phyloP scores from a whole-genome alignment of 164 flowering plant genomes.

The Kingdonia uniflora region DNA sequence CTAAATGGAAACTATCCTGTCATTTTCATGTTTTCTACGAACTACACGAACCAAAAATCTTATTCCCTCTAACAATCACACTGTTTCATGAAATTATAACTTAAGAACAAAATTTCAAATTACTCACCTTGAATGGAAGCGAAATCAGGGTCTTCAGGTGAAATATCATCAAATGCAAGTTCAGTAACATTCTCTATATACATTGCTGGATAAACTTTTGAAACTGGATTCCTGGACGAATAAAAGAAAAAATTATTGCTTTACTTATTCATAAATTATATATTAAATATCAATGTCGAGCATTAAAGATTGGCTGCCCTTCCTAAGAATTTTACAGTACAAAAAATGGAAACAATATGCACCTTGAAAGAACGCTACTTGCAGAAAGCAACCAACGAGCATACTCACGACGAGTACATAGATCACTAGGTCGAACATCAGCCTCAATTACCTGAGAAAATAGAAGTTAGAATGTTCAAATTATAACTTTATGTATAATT shows the following conservation, averaged over 20 bases:
- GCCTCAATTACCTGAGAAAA: slow-evolving; percentile 71
- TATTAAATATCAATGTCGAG: too few relatives aligned
- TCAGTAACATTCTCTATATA: slow-evolving; percentile 87
- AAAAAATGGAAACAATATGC: slow-evolving; percentile 9
- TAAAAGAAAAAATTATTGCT: background rate
- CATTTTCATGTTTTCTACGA: too few relatives aligned
- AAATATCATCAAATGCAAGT: slow-evolving; percentile 95
- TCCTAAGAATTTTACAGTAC: background rate
- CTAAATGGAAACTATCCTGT: too few relatives aligned
- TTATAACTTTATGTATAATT: too few relatives aligned
- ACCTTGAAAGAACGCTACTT: slow-evolving; percentile 87
- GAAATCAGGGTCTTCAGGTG: slow-evolving; percentile 92
- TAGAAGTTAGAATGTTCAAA: background rate
- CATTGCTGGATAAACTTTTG: slow-evolving; percentile 99
- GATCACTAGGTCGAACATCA: slow-evolving; percentile 67
- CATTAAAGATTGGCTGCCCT: too few relatives aligned
- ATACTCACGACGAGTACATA: slow-evolving; percentile 95
- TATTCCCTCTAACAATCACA: too few relatives aligned
- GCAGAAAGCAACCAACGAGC: slow-evolving; percentile 97
- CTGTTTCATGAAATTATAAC: too few relatives aligned
- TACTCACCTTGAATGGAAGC: slow-evolving; percentile 82
- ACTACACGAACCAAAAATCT: too few relatives aligned
- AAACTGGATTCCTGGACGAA: slow-evolving; percentile 48
- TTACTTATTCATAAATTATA: background rate
- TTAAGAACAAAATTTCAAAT: background rate